Evolutionary conservation across 352 stramenopile genomes (phyloP).

Genomic region (Phytophthora sp.): DNA sequence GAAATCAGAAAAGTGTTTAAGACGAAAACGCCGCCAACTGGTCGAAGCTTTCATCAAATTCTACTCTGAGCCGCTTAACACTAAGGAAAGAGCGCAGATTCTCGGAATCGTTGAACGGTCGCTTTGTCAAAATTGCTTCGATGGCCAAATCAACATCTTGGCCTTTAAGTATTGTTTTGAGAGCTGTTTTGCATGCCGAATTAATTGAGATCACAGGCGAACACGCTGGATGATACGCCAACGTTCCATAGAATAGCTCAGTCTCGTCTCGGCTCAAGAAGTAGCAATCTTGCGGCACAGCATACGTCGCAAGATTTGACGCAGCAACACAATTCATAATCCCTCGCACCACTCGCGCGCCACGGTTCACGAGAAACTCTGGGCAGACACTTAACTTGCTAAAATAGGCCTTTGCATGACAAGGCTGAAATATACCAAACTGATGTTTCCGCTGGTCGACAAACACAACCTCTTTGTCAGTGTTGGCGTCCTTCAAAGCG

Average conservation of each 20-base stretch:
- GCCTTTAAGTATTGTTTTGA: slow-evolving; percentile 20
- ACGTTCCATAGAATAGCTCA: slow-evolving; percentile 32
- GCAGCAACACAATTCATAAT: neutral
- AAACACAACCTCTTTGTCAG: neutral
- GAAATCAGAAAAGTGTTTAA: neutral
- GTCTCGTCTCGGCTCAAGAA: slow-evolving; percentile 28
- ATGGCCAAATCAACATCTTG: neutral
- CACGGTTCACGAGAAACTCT: neutral
- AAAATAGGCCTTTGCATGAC: slow-evolving; percentile 1
- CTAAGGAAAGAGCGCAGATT: neutral
- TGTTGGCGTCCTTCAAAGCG: slow-evolving; percentile 28
- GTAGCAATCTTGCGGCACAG: neutral
- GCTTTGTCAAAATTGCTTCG: slow-evolving; percentile 1
- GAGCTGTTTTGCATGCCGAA: slow-evolving; percentile 28
- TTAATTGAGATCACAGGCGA: slow-evolving; percentile 35
- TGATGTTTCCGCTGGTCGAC: slow-evolving; percentile 12
- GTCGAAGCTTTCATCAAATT: neutral
- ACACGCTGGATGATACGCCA: slow-evolving; percentile 40
- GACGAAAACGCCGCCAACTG: slow-evolving; percentile 19
- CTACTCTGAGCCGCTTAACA: neutral
- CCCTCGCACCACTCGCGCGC: slow-evolving; percentile 5
- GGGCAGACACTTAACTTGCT: slow-evolving; percentile 1
- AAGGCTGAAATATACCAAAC: slow-evolving; percentile 4
- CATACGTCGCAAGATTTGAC: neutral
- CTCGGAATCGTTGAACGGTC: neutral